Evolutionary conservation across 345 rosid species (phyloP).

Genomic region (Theobroma cacao): DNA sequence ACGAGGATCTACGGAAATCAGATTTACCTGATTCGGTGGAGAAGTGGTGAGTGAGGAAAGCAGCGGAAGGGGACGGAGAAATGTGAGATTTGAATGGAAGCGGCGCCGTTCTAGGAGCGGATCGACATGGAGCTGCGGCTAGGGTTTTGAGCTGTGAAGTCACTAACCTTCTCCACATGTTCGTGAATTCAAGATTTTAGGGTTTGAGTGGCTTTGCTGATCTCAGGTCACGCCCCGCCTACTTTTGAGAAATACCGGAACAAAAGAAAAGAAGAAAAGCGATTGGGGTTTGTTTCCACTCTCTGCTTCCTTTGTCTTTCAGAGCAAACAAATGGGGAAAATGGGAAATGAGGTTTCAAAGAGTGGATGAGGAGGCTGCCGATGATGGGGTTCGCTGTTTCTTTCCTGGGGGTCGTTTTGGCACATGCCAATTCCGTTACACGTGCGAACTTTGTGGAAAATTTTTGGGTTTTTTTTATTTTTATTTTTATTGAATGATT

Average conservation of each 20-base stretch:
- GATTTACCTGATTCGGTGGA: slow-evolving; percentile 47
- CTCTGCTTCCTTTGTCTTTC: not conserved
- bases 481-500: no score
- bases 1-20: slow-evolving; percentile 6
- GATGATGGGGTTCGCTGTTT: no score
- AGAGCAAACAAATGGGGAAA: not conserved
- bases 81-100: slow-evolving; percentile 29
- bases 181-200: slow-evolving; percentile 9
- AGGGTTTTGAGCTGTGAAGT: slow-evolving; percentile 74
- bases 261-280: no score
- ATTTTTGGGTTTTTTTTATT: not conserved
- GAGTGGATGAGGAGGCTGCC: not conserved
- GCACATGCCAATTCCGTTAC: not conserved
- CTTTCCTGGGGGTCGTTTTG: no score
- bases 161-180: slow-evolving; percentile 81
- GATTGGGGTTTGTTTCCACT: not conserved
- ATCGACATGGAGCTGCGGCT: slow-evolving; percentile 41
- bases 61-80: slow-evolving; percentile 33
- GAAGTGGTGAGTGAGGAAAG: slow-evolving; percentile 41
- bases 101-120: slow-evolving; percentile 19
- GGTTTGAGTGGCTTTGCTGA: not conserved
- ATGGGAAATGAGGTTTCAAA: not conserved
- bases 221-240: slow-evolving; percentile 42
- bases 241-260: slow-evolving; percentile 5
- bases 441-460: not conserved